These are phyloP conservation scores for Calocera viscosa DNA, from an alignment of 768 basidiomycete genomes.

Conservation along the genomic window DNA sequence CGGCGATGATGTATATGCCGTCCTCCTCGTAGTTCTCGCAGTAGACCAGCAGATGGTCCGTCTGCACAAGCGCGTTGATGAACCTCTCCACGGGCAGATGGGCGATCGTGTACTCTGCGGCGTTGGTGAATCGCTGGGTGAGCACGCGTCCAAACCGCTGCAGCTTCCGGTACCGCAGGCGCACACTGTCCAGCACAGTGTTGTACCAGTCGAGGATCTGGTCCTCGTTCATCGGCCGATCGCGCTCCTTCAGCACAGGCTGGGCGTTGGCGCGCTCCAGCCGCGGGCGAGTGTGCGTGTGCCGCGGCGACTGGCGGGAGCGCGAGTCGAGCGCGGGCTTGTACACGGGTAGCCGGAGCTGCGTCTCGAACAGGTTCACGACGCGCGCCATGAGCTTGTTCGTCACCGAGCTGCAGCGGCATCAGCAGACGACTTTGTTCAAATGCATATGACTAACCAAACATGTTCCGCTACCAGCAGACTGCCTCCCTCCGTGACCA, in stretches of 20 bases:
- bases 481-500: conserved; percentile 78
- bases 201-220: conserved; percentile 81
- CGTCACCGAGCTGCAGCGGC: conserved; percentile 57
- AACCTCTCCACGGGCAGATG: conserved; percentile 62
- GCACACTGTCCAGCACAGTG: conserved; percentile 86
- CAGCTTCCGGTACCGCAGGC: conserved; percentile 81
- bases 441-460: conserved; percentile 44
- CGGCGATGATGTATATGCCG: conserved; percentile 84
- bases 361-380: conserved; percentile 87
- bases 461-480: conserved; percentile 87
- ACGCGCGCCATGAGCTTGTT: conserved; percentile 88
- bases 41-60: conserved; percentile 89
- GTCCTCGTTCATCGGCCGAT: conserved; percentile 52
- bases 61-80: conserved; percentile 62
- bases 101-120: conserved; percentile 79
- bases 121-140: conserved; percentile 82
- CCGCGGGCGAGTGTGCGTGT: not conserved
- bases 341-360: conserved; percentile 47
- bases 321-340: conserved; percentile 7
- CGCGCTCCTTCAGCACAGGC: not conserved
- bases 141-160: conserved; percentile 77
- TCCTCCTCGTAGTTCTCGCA: conserved; percentile 76
- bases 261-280: conserved; percentile 3
- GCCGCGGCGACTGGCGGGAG: not conserved
- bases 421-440: not conserved